Conservation (phyloP, 306 rosid species). For the Cucurbita argyrosperma region DNA sequence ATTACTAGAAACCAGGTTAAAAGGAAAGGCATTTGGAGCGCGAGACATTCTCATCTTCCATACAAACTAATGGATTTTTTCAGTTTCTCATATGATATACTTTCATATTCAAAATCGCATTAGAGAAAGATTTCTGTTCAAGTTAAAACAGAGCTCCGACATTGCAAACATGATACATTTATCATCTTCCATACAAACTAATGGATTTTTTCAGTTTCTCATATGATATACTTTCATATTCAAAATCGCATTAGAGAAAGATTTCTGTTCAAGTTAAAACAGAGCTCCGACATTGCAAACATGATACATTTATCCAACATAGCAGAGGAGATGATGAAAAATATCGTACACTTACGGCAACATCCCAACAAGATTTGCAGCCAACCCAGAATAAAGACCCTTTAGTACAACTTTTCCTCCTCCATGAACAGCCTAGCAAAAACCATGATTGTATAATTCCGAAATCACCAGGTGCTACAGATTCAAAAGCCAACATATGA, state of each 20-base stretch:
- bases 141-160: no score
- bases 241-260: not conserved
- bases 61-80: not conserved
- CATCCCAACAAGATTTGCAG: slow-evolving; percentile 28
- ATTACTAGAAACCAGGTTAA: not conserved
- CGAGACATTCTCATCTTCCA: not conserved
- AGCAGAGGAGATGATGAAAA: not conserved
- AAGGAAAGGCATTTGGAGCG: not conserved
- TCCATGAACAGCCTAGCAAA: slow-evolving; percentile 17
- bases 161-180: not conserved
- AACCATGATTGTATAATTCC: not conserved
- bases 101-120: not conserved
- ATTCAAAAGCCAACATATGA: not conserved
- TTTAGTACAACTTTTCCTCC: slow-evolving; percentile 20
- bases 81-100: not conserved
- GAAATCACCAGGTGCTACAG: not conserved
- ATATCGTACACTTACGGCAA: slow-evolving; percentile 23
- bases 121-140: not conserved
- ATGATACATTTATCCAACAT: not conserved
- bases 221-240: not conserved
- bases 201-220: not conserved
- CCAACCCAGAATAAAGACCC: slow-evolving; percentile 28
- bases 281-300: not conserved
- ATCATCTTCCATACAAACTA: no score
- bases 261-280: not conserved